Conservation (phyloP, 495 filamentous ascomycete genomes). For the Penicillium cataractarum region DNA sequence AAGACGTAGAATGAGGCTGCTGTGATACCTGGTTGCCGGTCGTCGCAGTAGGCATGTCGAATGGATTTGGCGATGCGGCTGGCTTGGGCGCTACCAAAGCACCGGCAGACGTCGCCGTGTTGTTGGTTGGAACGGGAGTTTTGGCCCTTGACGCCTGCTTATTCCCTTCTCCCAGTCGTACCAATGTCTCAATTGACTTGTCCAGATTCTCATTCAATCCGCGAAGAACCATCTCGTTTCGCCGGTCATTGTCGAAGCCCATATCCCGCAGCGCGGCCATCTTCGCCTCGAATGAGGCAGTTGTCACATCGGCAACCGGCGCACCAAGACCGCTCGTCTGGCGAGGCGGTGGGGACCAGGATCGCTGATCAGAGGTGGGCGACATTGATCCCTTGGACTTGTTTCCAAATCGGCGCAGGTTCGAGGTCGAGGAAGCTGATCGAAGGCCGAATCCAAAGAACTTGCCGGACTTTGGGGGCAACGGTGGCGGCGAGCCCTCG, state of each 20-base stretch:
- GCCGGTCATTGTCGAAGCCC: slow-evolving; percentile 86
- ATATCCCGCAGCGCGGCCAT: slow-evolving; percentile 80
- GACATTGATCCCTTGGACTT: slow-evolving; percentile 37
- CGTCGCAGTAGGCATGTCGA: slow-evolving; percentile 47
- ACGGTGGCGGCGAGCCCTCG: slow-evolving; percentile 68
- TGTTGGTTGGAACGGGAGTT: slow-evolving; percentile 37
- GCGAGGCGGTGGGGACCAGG: slow-evolving; percentile 41
- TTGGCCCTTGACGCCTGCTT: slow-evolving; percentile 44
- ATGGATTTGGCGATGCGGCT: slow-evolving; percentile 52
- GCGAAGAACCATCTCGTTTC: slow-evolving; percentile 78
- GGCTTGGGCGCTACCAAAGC: slow-evolving; percentile 7
- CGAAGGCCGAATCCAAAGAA: slow-evolving; percentile 74
- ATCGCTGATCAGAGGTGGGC: slow-evolving; percentile 28
- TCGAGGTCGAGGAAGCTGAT: slow-evolving; percentile 71
- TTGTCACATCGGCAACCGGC: slow-evolving; percentile 60
- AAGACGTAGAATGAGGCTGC: slow-evolving; percentile 29
- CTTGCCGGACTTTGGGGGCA: slow-evolving; percentile 81
- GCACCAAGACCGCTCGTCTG: slow-evolving; percentile 69
- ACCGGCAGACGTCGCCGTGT: slow-evolving; percentile 26
- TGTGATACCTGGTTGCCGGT: slow-evolving; percentile 32
- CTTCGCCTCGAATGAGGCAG: slow-evolving; percentile 66
- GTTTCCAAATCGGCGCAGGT: slow-evolving; percentile 44
- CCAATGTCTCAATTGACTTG: slow-evolving; percentile 78
- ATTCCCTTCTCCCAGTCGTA: slow-evolving; percentile 73
- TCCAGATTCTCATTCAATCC: slow-evolving; percentile 82